phyloP scores from a whole-genome alignment of 352 stramenopile species.

The Globisporangium echinulatum region DNA sequence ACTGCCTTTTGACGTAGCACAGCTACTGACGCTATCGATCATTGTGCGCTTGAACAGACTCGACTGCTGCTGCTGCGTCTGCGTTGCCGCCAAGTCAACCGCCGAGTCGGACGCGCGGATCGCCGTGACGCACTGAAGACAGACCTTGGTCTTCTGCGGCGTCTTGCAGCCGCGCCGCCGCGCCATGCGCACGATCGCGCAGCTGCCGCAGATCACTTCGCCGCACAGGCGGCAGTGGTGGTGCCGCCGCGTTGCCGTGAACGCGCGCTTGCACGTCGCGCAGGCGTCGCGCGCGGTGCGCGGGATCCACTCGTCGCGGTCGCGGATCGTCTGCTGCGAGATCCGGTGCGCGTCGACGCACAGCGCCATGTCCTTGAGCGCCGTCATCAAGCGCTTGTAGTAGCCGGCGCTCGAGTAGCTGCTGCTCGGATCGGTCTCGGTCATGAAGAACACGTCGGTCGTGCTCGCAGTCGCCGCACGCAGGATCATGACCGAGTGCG shows the following conservation, averaged over 20 bases:
- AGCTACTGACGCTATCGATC: neutral
- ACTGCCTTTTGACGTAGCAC: neutral
- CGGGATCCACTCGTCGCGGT: slow-evolving; percentile 45
- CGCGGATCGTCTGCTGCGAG: slow-evolving; percentile 39
- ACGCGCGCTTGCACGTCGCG: slow-evolving; percentile 50
- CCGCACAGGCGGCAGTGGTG: slow-evolving; percentile 77
- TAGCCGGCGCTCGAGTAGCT: slow-evolving; percentile 17
- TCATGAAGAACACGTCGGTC: slow-evolving; percentile 56
- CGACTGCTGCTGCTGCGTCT: slow-evolving; percentile 1
- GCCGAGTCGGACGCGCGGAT: slow-evolving; percentile 25
- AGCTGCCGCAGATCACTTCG: slow-evolving; percentile 71
- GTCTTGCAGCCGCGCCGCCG: slow-evolving; percentile 22
- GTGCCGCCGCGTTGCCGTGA: slow-evolving; percentile 48
- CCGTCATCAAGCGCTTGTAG: slow-evolving; percentile 46
- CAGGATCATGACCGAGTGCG: slow-evolving; percentile 52
- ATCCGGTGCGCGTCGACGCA: slow-evolving; percentile 62
- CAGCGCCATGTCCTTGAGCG: slow-evolving; percentile 47
- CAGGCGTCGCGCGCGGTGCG: slow-evolving; percentile 40
- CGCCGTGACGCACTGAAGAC: slow-evolving; percentile 44
- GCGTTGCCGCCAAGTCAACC: neutral
- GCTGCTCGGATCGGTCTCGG: slow-evolving; percentile 34
- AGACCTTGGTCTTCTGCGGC: slow-evolving; percentile 57
- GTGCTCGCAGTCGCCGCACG: slow-evolving; percentile 20
- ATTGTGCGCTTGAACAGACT: slow-evolving; percentile 1
- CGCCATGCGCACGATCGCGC: slow-evolving; percentile 44